Percentiles rank a stretch among this genome's conserved stretches.
phyloP scores from a whole-genome alignment of 2,329 filamentous ascomycete species.

The Aspergillus caelatus region DNA sequence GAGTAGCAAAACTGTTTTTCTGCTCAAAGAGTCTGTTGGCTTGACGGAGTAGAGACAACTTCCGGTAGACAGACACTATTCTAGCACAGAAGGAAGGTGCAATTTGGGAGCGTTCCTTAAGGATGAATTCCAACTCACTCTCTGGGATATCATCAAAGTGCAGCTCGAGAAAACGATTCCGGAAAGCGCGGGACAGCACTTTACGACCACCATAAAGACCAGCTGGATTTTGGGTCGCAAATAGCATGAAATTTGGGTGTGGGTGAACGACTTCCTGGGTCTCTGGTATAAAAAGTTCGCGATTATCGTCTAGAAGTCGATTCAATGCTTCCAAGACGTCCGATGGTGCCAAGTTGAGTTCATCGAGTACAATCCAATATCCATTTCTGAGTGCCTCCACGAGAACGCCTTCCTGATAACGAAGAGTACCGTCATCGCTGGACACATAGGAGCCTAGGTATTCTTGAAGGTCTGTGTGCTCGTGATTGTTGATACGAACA shows the following conservation, averaged over 20 bases:
- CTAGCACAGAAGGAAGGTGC: conserved; percentile 87
- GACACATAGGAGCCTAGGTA: conserved; percentile 96
- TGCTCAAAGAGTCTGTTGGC: conserved; percentile 92
- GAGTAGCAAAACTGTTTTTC: conserved; percentile 93
- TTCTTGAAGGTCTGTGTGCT: conserved; percentile 97
- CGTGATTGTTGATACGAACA: conserved; percentile 98
- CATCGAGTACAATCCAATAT: conserved; percentile 97
- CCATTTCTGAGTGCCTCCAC: conserved; percentile 91
- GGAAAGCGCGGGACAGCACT: conserved; percentile 87
- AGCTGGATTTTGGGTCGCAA: conserved; percentile 95
- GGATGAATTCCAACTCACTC: conserved; percentile 85
- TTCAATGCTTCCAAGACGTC: conserved; percentile 97
- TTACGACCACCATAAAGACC: conserved; percentile 95
- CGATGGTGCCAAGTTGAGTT: conserved; percentile 93
- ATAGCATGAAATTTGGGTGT: conserved; percentile 95
- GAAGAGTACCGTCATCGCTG: conserved; percentile 77
- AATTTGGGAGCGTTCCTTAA: conserved; percentile 85
- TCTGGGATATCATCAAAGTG: conserved; percentile 99
- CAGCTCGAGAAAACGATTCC: conserved; percentile 93
- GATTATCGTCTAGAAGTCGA: conserved; percentile 90
- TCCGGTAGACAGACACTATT: conserved; percentile 92
- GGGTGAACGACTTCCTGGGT: conserved; percentile 92
- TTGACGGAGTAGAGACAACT: conserved; percentile 86
- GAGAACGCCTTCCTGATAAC: conserved; percentile 90
- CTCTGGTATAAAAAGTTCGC: conserved; percentile 92